Evolutionary conservation across 1,284 basidiomycete genomes (phyloP).

Genomic region (Cryptococcus sp.): DNA sequence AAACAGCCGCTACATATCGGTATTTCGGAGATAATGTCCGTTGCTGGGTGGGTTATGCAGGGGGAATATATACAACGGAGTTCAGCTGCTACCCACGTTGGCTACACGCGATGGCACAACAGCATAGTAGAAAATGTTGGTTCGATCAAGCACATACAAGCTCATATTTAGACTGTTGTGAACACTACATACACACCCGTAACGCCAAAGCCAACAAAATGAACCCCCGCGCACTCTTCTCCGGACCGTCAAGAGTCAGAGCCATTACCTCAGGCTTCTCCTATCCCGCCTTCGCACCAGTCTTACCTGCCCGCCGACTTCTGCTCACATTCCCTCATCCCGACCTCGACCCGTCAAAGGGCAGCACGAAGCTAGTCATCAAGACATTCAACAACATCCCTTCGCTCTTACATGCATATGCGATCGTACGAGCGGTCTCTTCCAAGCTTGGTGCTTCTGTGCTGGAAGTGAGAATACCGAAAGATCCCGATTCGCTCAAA

Average conservation of each 20-base stretch:
- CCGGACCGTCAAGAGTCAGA: constrained; percentile 8
- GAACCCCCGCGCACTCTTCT: constrained; percentile 13
- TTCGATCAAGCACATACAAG: no score
- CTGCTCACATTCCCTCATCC: constrained; percentile 33
- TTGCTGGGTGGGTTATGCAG: no score
- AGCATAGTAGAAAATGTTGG: no score
- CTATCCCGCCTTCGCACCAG: not conserved
- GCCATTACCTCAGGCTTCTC: no score
- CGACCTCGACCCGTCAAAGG: constrained; percentile 21
- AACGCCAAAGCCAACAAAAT: not conserved
- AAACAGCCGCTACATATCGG: no score
- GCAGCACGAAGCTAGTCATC: constrained; percentile 25
- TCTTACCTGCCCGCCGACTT: not conserved
- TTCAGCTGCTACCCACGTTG: no score
- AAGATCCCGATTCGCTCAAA: constrained; percentile 28
- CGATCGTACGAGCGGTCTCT: constrained; percentile 38
- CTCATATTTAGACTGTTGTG: no score
- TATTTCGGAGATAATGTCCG: no score
- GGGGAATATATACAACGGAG: no score
- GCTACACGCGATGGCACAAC: no score
- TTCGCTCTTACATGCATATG: constrained; percentile 28
- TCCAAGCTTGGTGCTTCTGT: constrained; percentile 28
- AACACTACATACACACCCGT: no score
- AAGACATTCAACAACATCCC: constrained; percentile 19
- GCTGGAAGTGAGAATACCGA: constrained; percentile 24